A percentile compares a stretch with the other conserved stretches of the same genome.
phyloP scores from a whole-genome alignment of 106 monocot species.

The Vanilla planifolia region DNA sequence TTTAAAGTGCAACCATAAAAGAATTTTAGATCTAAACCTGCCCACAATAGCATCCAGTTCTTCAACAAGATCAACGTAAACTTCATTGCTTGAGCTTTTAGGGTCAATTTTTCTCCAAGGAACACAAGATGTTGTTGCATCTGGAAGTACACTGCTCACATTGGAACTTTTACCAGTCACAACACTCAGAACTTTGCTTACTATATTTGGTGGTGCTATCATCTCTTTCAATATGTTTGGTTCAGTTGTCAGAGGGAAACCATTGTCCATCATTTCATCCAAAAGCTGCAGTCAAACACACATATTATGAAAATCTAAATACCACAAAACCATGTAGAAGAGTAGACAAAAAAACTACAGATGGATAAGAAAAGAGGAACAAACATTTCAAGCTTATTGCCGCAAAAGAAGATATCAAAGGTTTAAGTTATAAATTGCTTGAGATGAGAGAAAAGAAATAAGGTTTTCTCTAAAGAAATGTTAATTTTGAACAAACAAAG shows the following conservation, averaged over 20 bases:
- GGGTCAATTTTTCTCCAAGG: constrained; percentile 73
- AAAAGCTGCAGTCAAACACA: constrained; percentile 57
- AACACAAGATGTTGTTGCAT: constrained; percentile 73
- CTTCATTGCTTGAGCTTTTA: constrained; percentile 73
- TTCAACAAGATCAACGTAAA: constrained; percentile 84
- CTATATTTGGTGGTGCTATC: constrained; percentile 77
- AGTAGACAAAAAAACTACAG: neutral
- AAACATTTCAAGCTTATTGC: no score
- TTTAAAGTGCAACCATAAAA: neutral
- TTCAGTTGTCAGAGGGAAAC: constrained; percentile 92
- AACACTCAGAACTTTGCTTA: constrained; percentile 82
- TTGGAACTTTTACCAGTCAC: constrained; percentile 79
- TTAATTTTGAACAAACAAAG: no score
- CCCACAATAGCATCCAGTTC: constrained; percentile 75
- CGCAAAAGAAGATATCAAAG: no score
- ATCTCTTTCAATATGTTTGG: constrained; percentile 85
- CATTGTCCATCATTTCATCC: constrained; percentile 99
- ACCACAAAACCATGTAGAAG: constrained; percentile 9
- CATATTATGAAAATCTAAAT: constrained; percentile 6
- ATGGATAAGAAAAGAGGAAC: no score
- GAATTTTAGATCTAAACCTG: constrained; percentile 33
- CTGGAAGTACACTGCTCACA: constrained; percentile 63
- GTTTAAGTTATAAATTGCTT: no score
- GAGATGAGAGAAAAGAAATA: no score
- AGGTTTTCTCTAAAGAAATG: no score